Conservation (phyloP, 2,329 filamentous ascomycete species). For the Byssoonygena ceratinophila region DNA sequence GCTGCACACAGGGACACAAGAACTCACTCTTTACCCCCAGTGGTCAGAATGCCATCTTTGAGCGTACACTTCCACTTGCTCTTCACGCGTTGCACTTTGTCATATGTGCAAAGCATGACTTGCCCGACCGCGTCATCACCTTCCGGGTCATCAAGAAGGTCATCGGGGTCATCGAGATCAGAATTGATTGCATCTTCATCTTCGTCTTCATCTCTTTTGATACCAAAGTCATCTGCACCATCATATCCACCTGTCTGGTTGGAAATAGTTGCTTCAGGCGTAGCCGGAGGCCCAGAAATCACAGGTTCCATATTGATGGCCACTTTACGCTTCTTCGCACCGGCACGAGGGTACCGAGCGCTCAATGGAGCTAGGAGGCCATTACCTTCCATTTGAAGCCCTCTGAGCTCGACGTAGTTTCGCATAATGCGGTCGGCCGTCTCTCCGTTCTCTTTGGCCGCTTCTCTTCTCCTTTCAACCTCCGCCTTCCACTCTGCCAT, state of each 20-base stretch:
- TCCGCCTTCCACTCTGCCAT: slow-evolving; percentile 45
- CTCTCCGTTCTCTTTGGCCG: slow-evolving; percentile 27
- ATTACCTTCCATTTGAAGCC: slow-evolving; percentile 36
- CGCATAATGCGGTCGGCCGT: slow-evolving; percentile 33
- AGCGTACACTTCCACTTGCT: slow-evolving; percentile 99
- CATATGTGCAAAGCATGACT: slow-evolving; percentile 98
- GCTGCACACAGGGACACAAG: background rate
- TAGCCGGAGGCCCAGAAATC: slow-evolving; percentile 13
- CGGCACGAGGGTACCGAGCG: slow-evolving; percentile 28
- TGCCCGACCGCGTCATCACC: slow-evolving; percentile 74
- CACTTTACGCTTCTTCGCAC: slow-evolving; percentile 32
- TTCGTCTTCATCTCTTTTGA: slow-evolving; percentile 49
- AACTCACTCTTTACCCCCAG: slow-evolving; percentile 75
- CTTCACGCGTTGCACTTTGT: slow-evolving; percentile 98
- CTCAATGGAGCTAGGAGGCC: slow-evolving; percentile 37
- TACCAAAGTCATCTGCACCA: slow-evolving; percentile 40
- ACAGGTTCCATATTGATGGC: slow-evolving; percentile 11
- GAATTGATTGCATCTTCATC: slow-evolving; percentile 98
- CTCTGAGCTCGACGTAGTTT: slow-evolving; percentile 34
- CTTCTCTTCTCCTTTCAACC: slow-evolving; percentile 35
- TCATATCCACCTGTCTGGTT: slow-evolving; percentile 45
- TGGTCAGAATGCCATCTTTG: slow-evolving; percentile 89
- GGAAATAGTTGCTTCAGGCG: slow-evolving; percentile 14
- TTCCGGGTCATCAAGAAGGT: slow-evolving; percentile 71
- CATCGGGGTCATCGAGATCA: slow-evolving; percentile 89